Evolutionary conservation across 805 yeast genomes (phyloP), one percentile per base, ranked within the genome.

Genomic region (Saccharomycopsis capsularis): DNA sequence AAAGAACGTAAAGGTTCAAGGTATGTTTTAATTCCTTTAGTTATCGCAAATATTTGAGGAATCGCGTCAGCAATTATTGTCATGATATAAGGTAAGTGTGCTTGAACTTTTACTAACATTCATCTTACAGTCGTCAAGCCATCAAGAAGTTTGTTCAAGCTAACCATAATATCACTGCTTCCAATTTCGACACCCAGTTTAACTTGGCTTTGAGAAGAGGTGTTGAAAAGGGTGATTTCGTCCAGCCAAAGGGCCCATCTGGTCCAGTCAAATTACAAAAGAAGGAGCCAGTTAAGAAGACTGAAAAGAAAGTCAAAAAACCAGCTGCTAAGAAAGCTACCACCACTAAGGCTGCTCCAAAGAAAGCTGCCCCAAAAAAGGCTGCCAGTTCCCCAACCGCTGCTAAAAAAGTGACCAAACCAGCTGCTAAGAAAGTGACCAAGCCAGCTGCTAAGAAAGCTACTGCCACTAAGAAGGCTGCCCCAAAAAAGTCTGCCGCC

Each of bases 161-260:
- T 62, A 75, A 78, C 68, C 74, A 69, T 69, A 71, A 80, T 56
- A 68, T 78, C 57, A 72, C 74, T 42, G 71, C 84, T n/a, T 48
- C 74, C 46, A 81, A 73, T 64, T 87, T 87, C 61, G 95, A 86
- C 63, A 67, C 81, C 43, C 76, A 79, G 60, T 84, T 88, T 73
- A 87, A 87, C 56, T 57, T 74, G 44, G 93, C 95, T 23, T 71
- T 87, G 60, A 81, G 82, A 70, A 82, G 79, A 64, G 95, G 95
- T 56, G 91, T 88, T 52, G 79, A 75, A 53, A 63, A 78, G n/a
- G 91, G 85, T 42, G 83, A 77, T 46, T 85, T 87, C 56, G 63
- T 74, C 41, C 95, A 85, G 68, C 95, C 95, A 63, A 86, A 87
- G 69, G 95, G 95, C 42, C 82, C 95, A 18, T 81, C 95, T 11